phyloP scores from a whole-genome alignment of 176 grass and related monocot genomes.

The Oryza rufipogon region DNA sequence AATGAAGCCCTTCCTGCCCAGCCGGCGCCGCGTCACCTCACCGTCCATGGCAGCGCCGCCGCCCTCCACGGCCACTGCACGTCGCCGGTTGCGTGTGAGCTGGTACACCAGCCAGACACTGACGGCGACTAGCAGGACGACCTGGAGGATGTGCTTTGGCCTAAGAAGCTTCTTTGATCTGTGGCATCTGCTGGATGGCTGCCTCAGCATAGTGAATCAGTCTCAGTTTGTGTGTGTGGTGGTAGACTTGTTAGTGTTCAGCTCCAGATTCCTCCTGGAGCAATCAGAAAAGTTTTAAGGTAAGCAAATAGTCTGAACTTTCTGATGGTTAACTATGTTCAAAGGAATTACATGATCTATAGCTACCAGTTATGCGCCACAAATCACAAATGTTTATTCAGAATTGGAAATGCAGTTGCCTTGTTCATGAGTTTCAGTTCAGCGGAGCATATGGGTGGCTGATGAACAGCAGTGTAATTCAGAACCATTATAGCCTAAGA shows the following conservation, averaged over 20 bases:
- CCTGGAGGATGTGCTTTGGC: slow-evolving; percentile 51
- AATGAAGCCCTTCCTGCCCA: slow-evolving; percentile 49
- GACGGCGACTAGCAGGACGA: slow-evolving; percentile 50
- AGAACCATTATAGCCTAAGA: neutral
- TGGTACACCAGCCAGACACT: slow-evolving; percentile 66
- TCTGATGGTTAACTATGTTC: neutral
- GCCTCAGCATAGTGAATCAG: slow-evolving; percentile 51
- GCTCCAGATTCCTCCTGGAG: neutral
- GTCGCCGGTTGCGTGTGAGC: slow-evolving; percentile 42
- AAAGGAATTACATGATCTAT: neutral
- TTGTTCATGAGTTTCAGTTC: neutral
- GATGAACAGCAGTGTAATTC: too few relatives aligned
- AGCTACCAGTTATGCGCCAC: too few relatives aligned
- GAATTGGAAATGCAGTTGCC: too few relatives aligned
- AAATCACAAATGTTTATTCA: too few relatives aligned
- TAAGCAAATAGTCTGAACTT: neutral
- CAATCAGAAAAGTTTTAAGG: neutral
- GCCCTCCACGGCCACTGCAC: neutral
- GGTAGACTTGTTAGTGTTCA: slow-evolving; percentile 9
- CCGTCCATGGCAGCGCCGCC: neutral
- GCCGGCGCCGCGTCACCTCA: slow-evolving; percentile 10
- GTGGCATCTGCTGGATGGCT: slow-evolving; percentile 53
- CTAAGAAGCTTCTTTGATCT: slow-evolving; percentile 48
- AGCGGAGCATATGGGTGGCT: neutral
- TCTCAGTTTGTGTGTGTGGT: neutral